phyloP scores from a whole-genome alignment of 345 rosid genomes.

The Raphanus raphanistrum region DNA sequence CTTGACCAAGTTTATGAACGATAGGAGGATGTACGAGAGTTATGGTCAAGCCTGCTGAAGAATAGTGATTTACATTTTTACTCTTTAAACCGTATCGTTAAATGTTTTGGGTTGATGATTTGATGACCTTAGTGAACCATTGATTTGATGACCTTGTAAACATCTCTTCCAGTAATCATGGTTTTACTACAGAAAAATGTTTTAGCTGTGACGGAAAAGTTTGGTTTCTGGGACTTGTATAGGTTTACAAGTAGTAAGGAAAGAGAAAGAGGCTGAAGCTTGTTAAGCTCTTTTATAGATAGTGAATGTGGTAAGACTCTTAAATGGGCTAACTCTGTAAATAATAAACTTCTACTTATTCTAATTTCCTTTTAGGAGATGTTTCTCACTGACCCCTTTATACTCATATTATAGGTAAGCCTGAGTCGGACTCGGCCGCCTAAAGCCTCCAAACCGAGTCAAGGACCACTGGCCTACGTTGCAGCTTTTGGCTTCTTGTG shows the following conservation, averaged over 20 bases:
- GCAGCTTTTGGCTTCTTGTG: background rate
- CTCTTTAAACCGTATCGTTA: background rate
- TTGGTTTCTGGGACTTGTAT: no score
- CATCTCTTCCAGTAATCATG: no score
- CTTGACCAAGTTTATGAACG: conserved; percentile 48
- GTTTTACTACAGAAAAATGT: no score
- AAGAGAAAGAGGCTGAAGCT: no score
- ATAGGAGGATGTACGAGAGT: conserved; percentile 7
- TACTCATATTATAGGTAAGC: background rate
- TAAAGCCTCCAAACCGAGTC: background rate
- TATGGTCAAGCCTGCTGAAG: conserved; percentile 31
- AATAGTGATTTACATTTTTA: background rate
- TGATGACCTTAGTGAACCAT: background rate
- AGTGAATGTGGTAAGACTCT: no score
- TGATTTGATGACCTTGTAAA: background rate
- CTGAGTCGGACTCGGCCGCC: background rate
- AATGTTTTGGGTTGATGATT: background rate
- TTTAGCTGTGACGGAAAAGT: no score
- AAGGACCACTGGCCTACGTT: background rate
- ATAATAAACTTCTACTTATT: background rate
- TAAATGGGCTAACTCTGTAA: no score
- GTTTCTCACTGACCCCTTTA: background rate
- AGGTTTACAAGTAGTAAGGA: no score
- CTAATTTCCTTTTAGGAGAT: background rate
- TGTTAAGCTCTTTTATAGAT: no score